Base-by-base conservation (phyloP, 2,329 filamentous ascomycete genomes). In the Akanthomyces lecanii region DNA sequence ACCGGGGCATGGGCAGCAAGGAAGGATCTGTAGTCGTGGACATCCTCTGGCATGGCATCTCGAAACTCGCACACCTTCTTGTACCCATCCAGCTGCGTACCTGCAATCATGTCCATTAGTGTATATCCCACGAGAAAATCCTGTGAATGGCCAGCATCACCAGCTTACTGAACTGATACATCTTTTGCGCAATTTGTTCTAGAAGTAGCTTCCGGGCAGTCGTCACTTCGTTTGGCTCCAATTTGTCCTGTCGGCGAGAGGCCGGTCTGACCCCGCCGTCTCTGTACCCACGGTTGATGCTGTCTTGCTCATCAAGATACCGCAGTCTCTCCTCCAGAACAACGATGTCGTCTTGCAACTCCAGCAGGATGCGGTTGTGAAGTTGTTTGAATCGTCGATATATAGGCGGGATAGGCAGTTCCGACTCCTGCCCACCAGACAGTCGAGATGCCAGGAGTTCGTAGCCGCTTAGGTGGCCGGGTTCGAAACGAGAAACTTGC, bases 361-460 rank as follows among this genome's bases (percentile, higher is more conserved):
- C 88, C 0, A 97, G 79, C 3, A 97, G 78, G 3, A 96, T 77
- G 3, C 93, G 87, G 72, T 96, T 92, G 69, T 95, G 93, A 21
- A 97, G 77, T 12, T 85, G 82, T 71, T 91, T 88, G 70, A 97
- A 97, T 63, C 88, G 88, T 50, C 93, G 86, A 73, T 96, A 97
- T 64, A 96, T 83, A 1, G 91, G 91, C 52, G 71, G 75, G 38
- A 81, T 69, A 0, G 66, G 65, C 14, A 70, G 69, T 1, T 66
- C 66, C 16, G 69, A 53, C 23, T 40, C 60, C 16, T 25, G n/a
- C n/a, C 66, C 67, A 1, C 67, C 70, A 55, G 67, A 70, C 5
- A 90, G 71, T 55, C 79, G 81, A 2, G 82, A 78, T 1, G 88
- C 85, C 11, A 90, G 73, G 2, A 85, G 77, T 66, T 89, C 85